Base-by-base conservation (phyloP, 352 stramenopile genomes). In the Thalassiosira delicatula region DNA sequence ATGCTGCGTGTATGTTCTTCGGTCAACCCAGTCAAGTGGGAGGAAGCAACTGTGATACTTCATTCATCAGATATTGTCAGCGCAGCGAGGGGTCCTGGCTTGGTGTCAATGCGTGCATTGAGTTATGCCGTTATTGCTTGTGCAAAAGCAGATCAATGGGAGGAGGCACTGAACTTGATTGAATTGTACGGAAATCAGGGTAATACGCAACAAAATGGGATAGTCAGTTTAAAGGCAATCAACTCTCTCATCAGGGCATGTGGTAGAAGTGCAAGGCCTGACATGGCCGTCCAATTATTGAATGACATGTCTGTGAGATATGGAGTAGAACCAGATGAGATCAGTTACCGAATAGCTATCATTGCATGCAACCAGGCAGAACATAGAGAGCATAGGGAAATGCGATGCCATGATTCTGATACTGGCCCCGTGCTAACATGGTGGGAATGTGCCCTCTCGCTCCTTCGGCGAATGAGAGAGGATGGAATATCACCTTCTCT, bases 351-450 rank as follows among this genome's bases (percentile, higher is more conserved):
- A 68, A 83, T 76, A 61, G 84, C 84, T n/a, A 85, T 91, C 5
- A 91, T 93, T 70, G 84, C 79, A 21, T 92, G 86, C 32, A 93
- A 93, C 74, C 80, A 90, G 29, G 88, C 88, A n/a, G n/a, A n/a
- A n/a, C n/a, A n/a, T n/a, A n/a, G n/a, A 19, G 69, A 92, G 67
- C 85, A 93, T 72, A 63, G 79, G 23, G 62, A 74, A 63, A 81
- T n/a, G 37, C 14, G 42, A 32, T 59, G 27, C 7, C 32, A 32
- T 25, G 25, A 57, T 33, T 21, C 46, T 51, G 17, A 29, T 37
- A 35, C 12, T 67, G 54, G 40, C 12, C 51, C 53, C 65, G 71
- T 59, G n/a, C 44, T 90, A 12, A 49, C 88, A 44, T 93, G 88
- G 88, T 93, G 88, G 88, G 76, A 93, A 74, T 88, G 77, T 60